These are phyloP conservation scores for Phaeosphaeria sp. DNA, from an alignment of 2,329 filamentous ascomycete genomes.

Conservation along the genomic window DNA sequence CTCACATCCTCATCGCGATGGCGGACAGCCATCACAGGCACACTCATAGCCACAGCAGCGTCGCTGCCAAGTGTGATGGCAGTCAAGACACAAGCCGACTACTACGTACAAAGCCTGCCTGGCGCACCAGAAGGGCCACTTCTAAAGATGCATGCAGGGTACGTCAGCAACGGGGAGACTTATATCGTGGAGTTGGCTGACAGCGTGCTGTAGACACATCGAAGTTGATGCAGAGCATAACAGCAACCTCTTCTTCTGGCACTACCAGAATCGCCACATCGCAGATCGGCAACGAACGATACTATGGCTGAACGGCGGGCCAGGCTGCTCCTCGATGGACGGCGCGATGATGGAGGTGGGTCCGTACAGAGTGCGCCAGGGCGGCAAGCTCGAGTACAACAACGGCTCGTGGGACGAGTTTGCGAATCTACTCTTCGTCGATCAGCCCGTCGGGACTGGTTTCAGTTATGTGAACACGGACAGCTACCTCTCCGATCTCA, in stretches of 20 bases:
- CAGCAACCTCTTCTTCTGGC: slow-evolving; percentile 98
- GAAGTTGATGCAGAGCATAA: slow-evolving; percentile 85
- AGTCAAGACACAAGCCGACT: slow-evolving; percentile 75
- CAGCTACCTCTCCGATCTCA: slow-evolving; percentile 82
- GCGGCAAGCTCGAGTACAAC: slow-evolving; percentile 75
- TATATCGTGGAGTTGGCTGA: slow-evolving; percentile 6
- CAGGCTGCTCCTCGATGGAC: slow-evolving; percentile 96
- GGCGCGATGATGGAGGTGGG: slow-evolving; percentile 96
- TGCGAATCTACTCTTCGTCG: slow-evolving; percentile 93
- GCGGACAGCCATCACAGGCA: slow-evolving; percentile 41
- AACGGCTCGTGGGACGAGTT: slow-evolving; percentile 99
- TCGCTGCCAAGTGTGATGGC: slow-evolving; percentile 45
- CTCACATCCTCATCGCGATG: slow-evolving; percentile 37
- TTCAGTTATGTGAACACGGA: slow-evolving; percentile 95
- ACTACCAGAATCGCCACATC: slow-evolving; percentile 94
- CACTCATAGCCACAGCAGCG: slow-evolving; percentile 39
- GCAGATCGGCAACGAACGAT: slow-evolving; percentile 89
- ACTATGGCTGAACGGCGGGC: slow-evolving; percentile 96
- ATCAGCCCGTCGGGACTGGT: slow-evolving; percentile 95
- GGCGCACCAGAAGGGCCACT: slow-evolving; percentile 76
- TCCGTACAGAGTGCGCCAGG: slow-evolving; percentile 83
- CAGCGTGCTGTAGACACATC: slow-evolving; percentile 71
- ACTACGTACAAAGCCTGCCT: slow-evolving; percentile 85
- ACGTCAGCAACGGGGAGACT: slow-evolving; percentile 44
- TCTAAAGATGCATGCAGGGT: slow-evolving; percentile 99